Percentiles rank a stretch among this genome's conserved stretches.
Evolutionary conservation across 768 basidiomycete genomes (phyloP).

Genomic region (Lepiota subincarnata): DNA sequence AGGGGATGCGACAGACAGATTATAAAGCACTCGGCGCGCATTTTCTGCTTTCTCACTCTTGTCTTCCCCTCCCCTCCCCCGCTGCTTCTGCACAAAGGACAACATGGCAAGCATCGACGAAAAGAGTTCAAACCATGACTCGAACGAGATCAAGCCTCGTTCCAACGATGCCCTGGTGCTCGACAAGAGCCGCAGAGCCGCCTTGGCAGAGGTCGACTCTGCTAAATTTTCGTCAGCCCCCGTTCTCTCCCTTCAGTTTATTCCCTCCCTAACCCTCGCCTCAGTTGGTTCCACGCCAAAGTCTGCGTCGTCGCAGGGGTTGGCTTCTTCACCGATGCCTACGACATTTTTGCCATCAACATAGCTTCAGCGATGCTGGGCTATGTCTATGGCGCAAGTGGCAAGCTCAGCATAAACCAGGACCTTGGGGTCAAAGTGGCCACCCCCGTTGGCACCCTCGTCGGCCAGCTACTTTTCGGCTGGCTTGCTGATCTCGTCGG

Average conservation of each 20-base stretch:
- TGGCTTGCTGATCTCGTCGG: conserved; percentile 77
- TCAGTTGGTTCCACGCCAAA: conserved; percentile 83
- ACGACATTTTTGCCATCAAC: conserved; percentile 89
- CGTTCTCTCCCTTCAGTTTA: not conserved
- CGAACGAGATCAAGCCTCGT: conserved; percentile 21
- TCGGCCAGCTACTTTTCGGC: conserved; percentile 76
- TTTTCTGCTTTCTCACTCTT: not conserved
- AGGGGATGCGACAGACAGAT: not conserved
- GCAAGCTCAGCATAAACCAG: conserved; percentile 53
- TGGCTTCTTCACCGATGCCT: conserved; percentile 90
- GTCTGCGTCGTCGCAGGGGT: conserved; percentile 68
- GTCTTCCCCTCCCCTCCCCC: conserved; percentile 1
- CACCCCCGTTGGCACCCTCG: conserved; percentile 69
- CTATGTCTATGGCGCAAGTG: conserved; percentile 62
- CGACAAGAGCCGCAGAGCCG: conserved; percentile 72
- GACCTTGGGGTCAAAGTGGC: conserved; percentile 77
- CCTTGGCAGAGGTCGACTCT: conserved; percentile 83
- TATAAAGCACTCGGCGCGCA: not conserved
- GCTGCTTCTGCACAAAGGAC: not conserved
- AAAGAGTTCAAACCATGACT: conserved; percentile 32
- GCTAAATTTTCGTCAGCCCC: conserved; percentile 74
- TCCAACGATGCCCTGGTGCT: conserved; percentile 39
- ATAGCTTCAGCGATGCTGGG: conserved; percentile 82
- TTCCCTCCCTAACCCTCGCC: conserved; percentile 1
- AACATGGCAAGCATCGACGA: conserved; percentile 35